phyloP scores from a whole-genome alignment of 176 grass and related monocot species.

The Thalia dealbata region DNA sequence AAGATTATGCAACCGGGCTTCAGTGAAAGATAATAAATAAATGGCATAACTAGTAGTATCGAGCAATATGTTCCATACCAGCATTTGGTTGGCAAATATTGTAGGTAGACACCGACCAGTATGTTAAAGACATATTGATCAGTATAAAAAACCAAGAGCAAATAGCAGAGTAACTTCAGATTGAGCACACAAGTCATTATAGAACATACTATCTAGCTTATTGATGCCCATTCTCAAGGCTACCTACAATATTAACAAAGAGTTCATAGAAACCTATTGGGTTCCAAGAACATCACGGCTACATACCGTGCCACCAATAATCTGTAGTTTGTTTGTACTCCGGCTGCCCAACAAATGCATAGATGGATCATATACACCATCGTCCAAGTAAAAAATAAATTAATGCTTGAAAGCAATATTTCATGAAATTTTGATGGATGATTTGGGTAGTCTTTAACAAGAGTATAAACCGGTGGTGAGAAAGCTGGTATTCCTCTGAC shows the following conservation, averaged over 20 bases:
- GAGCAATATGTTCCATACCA: no score
- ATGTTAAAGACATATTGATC: no score
- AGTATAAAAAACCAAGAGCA: no score
- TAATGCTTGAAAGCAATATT: background rate
- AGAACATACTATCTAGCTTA: constrained; percentile 72
- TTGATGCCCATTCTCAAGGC: constrained; percentile 98
- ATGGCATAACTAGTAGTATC: no score
- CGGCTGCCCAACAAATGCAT: constrained; percentile 46
- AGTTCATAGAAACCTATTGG: constrained; percentile 11
- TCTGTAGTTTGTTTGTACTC: constrained; percentile 85
- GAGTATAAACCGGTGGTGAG: background rate
- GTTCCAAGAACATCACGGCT: background rate
- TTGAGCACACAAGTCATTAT: background rate
- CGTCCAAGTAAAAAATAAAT: constrained; percentile 5
- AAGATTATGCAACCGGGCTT: no score
- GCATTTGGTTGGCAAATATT: no score
- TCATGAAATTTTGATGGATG: background rate
- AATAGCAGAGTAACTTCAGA: no score
- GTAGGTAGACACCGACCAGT: no score
- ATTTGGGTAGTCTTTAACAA: background rate
- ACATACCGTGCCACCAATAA: constrained; percentile 85
- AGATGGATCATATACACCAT: constrained; percentile 11
- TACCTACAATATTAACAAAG: constrained; percentile 34
- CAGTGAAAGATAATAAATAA: no score
- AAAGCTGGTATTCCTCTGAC: background rate